These are phyloP conservation scores for Rosellinia necatrix DNA, from an alignment of 2,329 filamentous ascomycete species.

Conservation along the genomic window DNA sequence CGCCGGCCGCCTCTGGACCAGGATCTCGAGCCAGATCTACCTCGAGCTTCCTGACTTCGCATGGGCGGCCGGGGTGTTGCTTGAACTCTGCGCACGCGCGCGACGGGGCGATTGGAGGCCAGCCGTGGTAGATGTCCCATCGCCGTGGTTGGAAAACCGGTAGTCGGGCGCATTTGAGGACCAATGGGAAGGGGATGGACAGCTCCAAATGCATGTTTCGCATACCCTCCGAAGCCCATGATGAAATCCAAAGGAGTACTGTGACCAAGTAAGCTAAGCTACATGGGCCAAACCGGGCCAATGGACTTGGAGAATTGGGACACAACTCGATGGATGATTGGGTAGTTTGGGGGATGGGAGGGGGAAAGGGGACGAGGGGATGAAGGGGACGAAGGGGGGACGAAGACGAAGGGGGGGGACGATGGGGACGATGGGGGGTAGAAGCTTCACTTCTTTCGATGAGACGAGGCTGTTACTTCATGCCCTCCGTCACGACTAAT, in stretches of 20 bases:
- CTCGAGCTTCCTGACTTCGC: conserved; percentile 37
- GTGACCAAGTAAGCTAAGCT: background rate
- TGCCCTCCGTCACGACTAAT: conserved; percentile 21
- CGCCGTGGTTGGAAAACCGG: conserved; percentile 9
- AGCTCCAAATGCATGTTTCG: conserved; percentile 19
- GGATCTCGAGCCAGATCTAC: conserved; percentile 37
- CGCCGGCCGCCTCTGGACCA: conserved; percentile 35
- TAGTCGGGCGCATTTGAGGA: conserved; percentile 2
- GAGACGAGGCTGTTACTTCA: conserved; percentile 18
- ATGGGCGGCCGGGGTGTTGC: conserved; percentile 36
- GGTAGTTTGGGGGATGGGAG: background rate
- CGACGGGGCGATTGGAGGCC: conserved; percentile 28
- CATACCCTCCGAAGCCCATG: conserved; percentile 17
- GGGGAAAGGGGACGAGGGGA: background rate
- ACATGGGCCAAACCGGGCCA: conserved; percentile 6
- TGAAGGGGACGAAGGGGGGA: background rate
- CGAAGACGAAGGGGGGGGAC: too few species aligned
- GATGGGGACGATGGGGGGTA: conserved; percentile 7
- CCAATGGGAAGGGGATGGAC: conserved; percentile 9
- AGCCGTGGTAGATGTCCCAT: background rate
- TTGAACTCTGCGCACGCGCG: conserved; percentile 36
- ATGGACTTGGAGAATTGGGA: conserved; percentile 15
- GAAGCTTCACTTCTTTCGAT: conserved; percentile 10
- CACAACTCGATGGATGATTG: conserved; percentile 10
- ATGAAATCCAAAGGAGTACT: background rate